Evolutionary conservation across 768 basidiomycete genomes (phyloP).

Genomic region (Vishniacozyma victoriae): DNA sequence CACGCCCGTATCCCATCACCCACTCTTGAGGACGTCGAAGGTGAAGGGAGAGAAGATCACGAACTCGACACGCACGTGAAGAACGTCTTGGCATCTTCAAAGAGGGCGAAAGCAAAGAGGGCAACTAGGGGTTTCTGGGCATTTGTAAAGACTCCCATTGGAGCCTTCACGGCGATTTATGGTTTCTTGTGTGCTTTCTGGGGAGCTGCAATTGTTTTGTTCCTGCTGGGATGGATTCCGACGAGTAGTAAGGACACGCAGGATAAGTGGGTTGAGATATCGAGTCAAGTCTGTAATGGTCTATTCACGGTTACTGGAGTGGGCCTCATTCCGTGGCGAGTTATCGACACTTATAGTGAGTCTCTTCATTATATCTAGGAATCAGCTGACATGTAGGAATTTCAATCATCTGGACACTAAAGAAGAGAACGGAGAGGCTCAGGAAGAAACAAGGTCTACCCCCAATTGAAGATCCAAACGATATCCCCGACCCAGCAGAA

Average conservation of each 20-base stretch:
- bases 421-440: conserved; percentile 57
- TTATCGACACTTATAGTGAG: conserved; percentile 69
- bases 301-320: conserved; percentile 76
- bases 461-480: conserved; percentile 65
- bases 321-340: conserved; percentile 68
- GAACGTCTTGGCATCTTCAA: conserved; percentile 56
- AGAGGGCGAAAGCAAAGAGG: conserved; percentile 57
- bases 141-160: conserved; percentile 76
- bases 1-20: conserved; percentile 4
- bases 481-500: conserved; percentile 65
- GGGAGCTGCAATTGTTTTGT: conserved; percentile 70
- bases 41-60: conserved; percentile 34
- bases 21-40: conserved; percentile 2
- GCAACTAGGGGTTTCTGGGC: conserved; percentile 69
- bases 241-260: conserved; percentile 63
- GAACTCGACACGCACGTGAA: conserved; percentile 71
- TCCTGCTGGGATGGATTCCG: conserved; percentile 64
- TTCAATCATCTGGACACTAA: conserved; percentile 66
- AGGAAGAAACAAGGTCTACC: conserved; percentile 63
- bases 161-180: conserved; percentile 67
- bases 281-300: conserved; percentile 65
- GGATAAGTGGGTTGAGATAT: conserved; percentile 63
- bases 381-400: conserved; percentile 53
- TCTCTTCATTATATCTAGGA: conserved; percentile 11
- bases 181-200: conserved; percentile 77